Conservation (phyloP, 169 alveolate species). For the Plasmodium cynomolgi region DNA sequence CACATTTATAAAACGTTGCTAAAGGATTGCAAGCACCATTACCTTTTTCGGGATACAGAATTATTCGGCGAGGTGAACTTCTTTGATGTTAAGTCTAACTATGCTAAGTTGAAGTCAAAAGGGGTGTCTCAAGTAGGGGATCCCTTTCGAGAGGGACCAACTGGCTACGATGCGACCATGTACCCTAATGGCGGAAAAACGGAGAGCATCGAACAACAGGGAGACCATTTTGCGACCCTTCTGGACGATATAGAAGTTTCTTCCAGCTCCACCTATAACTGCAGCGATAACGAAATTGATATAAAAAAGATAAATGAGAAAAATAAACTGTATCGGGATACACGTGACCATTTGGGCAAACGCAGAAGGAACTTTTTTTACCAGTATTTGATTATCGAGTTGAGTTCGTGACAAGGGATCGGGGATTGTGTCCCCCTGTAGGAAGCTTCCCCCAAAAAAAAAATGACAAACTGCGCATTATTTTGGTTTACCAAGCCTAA, state of each 20-base stretch:
- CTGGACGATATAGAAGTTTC: slow-evolving; percentile 22
- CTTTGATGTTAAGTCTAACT: slow-evolving; percentile 22
- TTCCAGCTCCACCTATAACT: slow-evolving; percentile 24
- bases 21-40: slow-evolving; percentile 36
- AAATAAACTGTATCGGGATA: slow-evolving; percentile 9
- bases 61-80: slow-evolving; percentile 12
- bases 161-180: not conserved
- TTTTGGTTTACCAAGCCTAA: not conserved
- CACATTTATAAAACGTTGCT: slow-evolving; percentile 25
- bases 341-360: not conserved
- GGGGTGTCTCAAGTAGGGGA: not conserved
- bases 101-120: not conserved
- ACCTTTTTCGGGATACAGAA: slow-evolving; percentile 22
- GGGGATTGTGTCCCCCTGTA: not conserved
- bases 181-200: not conserved
- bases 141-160: not conserved
- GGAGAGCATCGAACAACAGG: not conserved
- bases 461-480: not conserved
- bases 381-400: slow-evolving; percentile 66
- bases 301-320: slow-evolving; percentile 50
- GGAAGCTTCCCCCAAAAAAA: not conserved
- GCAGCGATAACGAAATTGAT: slow-evolving; percentile 23
- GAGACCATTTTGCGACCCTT: not conserved
- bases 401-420: not conserved
- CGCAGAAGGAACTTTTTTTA: slow-evolving; percentile 33